Conservation (phyloP, 2,329 filamentous ascomycete genomes). For the Kalaharituber pfeilii region DNA sequence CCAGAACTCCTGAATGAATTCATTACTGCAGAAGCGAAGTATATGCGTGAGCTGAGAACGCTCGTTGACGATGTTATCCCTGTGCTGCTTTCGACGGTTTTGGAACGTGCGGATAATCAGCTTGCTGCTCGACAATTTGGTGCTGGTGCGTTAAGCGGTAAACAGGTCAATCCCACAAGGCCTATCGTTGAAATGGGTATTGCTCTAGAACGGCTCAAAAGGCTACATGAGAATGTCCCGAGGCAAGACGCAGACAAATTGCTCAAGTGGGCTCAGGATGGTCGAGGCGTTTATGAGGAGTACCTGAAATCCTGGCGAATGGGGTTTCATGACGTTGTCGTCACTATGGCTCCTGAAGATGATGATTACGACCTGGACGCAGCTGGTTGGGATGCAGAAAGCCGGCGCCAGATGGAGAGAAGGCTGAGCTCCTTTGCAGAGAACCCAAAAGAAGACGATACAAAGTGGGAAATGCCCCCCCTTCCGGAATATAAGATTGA, state of each 20-base stretch:
- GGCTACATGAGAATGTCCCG: conserved; percentile 63
- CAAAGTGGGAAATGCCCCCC: conserved; percentile 18
- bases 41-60: conserved; percentile 78
- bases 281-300: conserved; percentile 61
- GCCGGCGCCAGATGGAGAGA: conserved; percentile 36
- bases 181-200: conserved; percentile 91
- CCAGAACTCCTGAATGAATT: conserved; percentile 66
- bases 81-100: conserved; percentile 60
- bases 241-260: conserved; percentile 53
- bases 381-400: conserved; percentile 28
- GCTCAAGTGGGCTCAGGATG: conserved; percentile 62
- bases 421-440: conserved; percentile 28
- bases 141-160: conserved; percentile 34
- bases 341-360: conserved; percentile 50
- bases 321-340: conserved; percentile 84
- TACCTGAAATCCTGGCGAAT: conserved; percentile 81
- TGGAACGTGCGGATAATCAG: conserved; percentile 47
- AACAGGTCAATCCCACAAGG: conserved; percentile 50
- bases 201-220: conserved; percentile 66
- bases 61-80: conserved; percentile 90
- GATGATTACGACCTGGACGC: conserved; percentile 45
- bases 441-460: conserved; percentile 15
- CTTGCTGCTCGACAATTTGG: conserved; percentile 23
- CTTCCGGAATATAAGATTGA: conserved; percentile 11
- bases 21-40: conserved; percentile 65